Conservation (phyloP, 1,284 basidiomycete species). For the Meripilus lineatus region DNA sequence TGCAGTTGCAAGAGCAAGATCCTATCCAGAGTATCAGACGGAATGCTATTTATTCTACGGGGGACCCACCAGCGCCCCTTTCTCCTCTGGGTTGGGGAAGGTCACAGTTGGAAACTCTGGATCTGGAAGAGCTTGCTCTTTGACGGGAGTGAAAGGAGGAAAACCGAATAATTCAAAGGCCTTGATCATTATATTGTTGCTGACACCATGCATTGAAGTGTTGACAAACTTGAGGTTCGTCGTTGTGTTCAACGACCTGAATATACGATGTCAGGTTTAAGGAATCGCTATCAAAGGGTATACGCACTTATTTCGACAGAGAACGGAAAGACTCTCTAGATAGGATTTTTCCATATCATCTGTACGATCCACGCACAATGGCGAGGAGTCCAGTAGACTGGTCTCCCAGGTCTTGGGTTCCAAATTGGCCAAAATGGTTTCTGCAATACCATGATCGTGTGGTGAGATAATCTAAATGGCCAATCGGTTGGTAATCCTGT, state of each 20-base stretch:
- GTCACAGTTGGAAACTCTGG: conserved; percentile 80
- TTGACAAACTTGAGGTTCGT: conserved; percentile 52
- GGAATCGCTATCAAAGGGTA: not conserved
- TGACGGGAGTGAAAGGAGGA: conserved; percentile 52
- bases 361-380: conserved; percentile 52
- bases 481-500: not conserved
- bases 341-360: conserved; percentile 57
- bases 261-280: not conserved
- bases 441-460: conserved; percentile 72
- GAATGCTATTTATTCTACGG: not conserved
- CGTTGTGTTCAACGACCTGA: conserved; percentile 28
- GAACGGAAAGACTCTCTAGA: conserved; percentile 39
- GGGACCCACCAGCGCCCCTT: conserved; percentile 41
- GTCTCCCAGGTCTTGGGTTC: conserved; percentile 48
- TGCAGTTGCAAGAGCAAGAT: conserved; percentile 63
- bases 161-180: conserved; percentile 61
- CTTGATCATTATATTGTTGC: conserved; percentile 53
- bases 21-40: conserved; percentile 35
- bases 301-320: conserved; percentile 41
- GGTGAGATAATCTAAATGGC: conserved; percentile 70
- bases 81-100: conserved; percentile 87
- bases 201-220: conserved; percentile 86
- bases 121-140: conserved; percentile 64
- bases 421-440: conserved; percentile 57
- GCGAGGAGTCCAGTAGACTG: conserved; percentile 30